Evolutionary conservation across 495 filamentous ascomycete species (phyloP).

Genomic region (Pyronema domesticum): DNA sequence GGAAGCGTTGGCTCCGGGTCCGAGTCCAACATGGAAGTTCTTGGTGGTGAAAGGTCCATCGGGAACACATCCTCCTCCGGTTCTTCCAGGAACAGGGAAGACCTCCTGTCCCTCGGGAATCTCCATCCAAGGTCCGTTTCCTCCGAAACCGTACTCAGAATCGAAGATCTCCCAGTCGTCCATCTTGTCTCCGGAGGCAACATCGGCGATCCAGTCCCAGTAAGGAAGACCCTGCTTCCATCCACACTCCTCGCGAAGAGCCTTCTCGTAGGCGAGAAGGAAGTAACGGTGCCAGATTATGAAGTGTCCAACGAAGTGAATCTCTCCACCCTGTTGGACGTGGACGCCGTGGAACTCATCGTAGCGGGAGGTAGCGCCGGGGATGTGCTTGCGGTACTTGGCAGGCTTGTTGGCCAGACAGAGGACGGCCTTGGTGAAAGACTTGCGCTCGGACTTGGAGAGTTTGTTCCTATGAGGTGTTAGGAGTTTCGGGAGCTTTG

Average conservation of each 20-base stretch:
- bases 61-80: constrained; percentile 12
- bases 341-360: constrained; percentile 58
- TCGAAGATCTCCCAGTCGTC: constrained; percentile 47
- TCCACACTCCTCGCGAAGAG: constrained; percentile 46
- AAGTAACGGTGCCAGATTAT: constrained; percentile 57
- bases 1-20: constrained; percentile 20
- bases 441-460: constrained; percentile 30
- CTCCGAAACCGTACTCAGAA: constrained; percentile 41
- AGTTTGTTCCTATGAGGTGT: constrained; percentile 33
- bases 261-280: constrained; percentile 44
- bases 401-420: constrained; percentile 40
- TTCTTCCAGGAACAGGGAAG: constrained; percentile 3
- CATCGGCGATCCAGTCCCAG: constrained; percentile 17
- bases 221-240: constrained; percentile 41
- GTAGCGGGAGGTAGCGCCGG: constrained; percentile 36
- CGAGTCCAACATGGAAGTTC: neutral
- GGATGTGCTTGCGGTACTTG: constrained; percentile 23
- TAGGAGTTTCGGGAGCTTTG: constrained; percentile 5
- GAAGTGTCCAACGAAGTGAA: constrained; percentile 47
- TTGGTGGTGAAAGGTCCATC: constrained; percentile 13
- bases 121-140: constrained; percentile 35
- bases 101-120: neutral
- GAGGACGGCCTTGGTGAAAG: constrained; percentile 45
- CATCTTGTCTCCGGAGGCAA: constrained; percentile 29
- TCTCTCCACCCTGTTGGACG: constrained; percentile 42